A percentile compares a stretch with the other conserved stretches of the same genome.
Conservation (phyloP, 2,329 filamentous ascomycete species). For the Arthrobotrys entomopaga region DNA sequence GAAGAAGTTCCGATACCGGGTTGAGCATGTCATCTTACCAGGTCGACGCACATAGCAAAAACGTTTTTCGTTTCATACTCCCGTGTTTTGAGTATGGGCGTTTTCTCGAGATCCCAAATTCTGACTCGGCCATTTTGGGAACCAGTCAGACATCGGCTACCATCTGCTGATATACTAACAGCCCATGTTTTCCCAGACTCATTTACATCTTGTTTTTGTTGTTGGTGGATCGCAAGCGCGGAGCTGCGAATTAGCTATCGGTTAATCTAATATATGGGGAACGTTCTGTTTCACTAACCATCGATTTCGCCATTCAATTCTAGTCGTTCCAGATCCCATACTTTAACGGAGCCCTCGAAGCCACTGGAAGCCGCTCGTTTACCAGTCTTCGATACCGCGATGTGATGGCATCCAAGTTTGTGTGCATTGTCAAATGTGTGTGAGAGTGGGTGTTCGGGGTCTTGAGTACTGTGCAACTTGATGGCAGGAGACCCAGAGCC, state of each 20-base stretch:
- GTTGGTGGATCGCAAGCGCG: background rate
- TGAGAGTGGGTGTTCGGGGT: conserved; percentile 76
- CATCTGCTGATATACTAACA: conserved; percentile 83
- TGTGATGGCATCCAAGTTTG: conserved; percentile 88
- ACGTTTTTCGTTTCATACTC: conserved; percentile 92
- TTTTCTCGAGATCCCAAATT: conserved; percentile 77
- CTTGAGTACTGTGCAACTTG: conserved; percentile 78
- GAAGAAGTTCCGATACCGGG: background rate
- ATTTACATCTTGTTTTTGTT: conserved; percentile 16
- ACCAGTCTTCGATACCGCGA: conserved; percentile 76
- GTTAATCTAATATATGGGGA: background rate
- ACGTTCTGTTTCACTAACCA: conserved; percentile 59
- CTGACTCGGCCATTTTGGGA: conserved; percentile 88
- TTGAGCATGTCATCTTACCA: conserved; percentile 65
- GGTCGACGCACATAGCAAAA: conserved; percentile 87
- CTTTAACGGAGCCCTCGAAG: conserved; percentile 86
- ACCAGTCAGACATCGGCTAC: conserved; percentile 83
- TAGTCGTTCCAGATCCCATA: conserved; percentile 75
- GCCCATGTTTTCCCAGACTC: conserved; percentile 78
- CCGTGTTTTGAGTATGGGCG: conserved; percentile 72
- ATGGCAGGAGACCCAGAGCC: conserved; percentile 85
- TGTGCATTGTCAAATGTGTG: conserved; percentile 85
- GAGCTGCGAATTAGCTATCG: background rate
- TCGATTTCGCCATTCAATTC: conserved; percentile 70
- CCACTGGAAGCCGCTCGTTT: conserved; percentile 80